Base-by-base conservation (phyloP, 345 rosid genomes). In the Citrus glauca region DNA sequence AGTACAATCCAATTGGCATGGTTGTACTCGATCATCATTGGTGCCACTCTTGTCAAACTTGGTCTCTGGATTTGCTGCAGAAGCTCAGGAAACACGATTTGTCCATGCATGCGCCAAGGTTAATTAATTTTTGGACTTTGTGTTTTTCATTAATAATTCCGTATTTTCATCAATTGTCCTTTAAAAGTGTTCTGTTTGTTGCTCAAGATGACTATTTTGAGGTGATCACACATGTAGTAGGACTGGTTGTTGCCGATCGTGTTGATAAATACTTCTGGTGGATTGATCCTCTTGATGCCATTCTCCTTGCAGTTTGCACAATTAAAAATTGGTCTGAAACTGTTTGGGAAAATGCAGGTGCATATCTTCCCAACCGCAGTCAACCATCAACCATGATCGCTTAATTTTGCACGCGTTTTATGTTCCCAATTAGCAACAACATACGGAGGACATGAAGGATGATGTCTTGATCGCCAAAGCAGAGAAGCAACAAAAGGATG, bases 21-120 rank as follows among this genome's bases (percentile, higher is more conserved):
- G 97, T 28, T 95, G 73, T 91, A 84, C 78, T 65, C 85, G 55
- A 95, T 95, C 81, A 95, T 93, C 98, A 37, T 91, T 71, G 82
- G 87, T 20, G 99, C 98, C 20, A 88, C 97, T 7, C 81, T 80
- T 11, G 91, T 89, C 42, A 91, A 93, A 85, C 88, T 95, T 7
- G 88, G 79, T 33, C 91, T 95, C 64, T 95, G 97, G 98, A 6
- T 92, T 79, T 95, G 93, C 79, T 95, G 99, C 79, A 89, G 78
- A 84, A 89, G 38, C 81, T 93, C 97, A 0, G 87, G 87, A 45
- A 93, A 84, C 80, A 83, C 87, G 33, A 93, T 95, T 10, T 4
- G 98, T 93, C 6, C 98, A 97, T 20, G 97, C 98, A 59, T 93
- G 87, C 35, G 98, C 98, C 11, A 87, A 93, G 95, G 97, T 91